Base-by-base conservation (phyloP, 2,329 filamentous ascomycete genomes). In the Gaeumannomyces sp. region DNA sequence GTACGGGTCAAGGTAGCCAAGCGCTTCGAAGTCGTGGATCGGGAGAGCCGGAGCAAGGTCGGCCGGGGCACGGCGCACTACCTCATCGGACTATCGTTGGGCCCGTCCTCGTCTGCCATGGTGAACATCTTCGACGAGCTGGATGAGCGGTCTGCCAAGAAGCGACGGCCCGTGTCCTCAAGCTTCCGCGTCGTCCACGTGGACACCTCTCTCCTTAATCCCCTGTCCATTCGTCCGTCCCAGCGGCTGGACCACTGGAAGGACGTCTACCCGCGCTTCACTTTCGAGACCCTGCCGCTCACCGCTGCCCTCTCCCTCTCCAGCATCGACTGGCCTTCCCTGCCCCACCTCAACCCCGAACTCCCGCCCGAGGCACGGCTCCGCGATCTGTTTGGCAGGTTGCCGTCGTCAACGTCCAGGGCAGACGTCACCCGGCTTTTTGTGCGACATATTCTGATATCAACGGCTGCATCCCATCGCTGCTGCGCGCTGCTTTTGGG, bases 81-180 rank as follows among this genome's bases (percentile, higher is more conserved):
- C 61, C 79, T 97, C 25, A 79, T 97, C 27, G 92, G 93, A 7
- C 79, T 97, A 1, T 97, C 93, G 0, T 89, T 92, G 71, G 94
- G 95, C 0, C 80, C 90, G 1, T 95, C 91, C 1, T 98, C 94
- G 0, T 83, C 90, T 19, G 85, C 87, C 19, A 80, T 99, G 59
- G 80, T 96, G 35, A 85, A 94, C 70, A 82, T 96, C 28, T 80
- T 84, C 68, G 83, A 82, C 64, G 89, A 94, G 73, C 81, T 83
- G 57, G 83, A 87, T 63, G 78, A 85, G 5, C 84, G 86, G 0
- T 31, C 29, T n/a, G 22, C 38, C 22, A 35, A 63, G 53, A 57
- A 58, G 29, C 50, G 33, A 19, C n/a, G 38, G 33, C 61, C 61
- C 11, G 56, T 63, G 25, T 27, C 53, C 1, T 33, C 50, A 10